Base-by-base conservation (phyloP, 306 rosid species). In the Castanea mollissima region DNA sequence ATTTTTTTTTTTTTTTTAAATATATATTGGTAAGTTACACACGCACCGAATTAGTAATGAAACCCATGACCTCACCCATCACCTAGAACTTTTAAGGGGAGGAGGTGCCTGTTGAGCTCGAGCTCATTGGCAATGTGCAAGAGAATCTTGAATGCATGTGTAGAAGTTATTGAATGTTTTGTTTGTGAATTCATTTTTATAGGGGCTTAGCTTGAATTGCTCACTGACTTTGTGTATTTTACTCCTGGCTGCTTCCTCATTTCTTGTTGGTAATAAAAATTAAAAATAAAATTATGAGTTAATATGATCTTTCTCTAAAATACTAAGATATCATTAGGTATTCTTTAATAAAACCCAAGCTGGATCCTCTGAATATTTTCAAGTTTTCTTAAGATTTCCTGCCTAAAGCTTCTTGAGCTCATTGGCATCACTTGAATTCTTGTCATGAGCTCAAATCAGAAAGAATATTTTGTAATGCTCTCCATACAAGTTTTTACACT, bases 401-500 rank as follows among this genome's bases (percentile, higher is more conserved):
- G 23, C 49, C 35, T 65, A 65, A 65, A 65, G 49, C 35, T 29
- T 65, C 49, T 9, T 65, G 71, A 6, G 71, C 23, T 15, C 71
- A 65, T 55, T 19, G 46, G 34, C 67, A 18, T 29, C 21, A 41
- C 58, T 29, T 71, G 76, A 78, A 76, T 83, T 41, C 74, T 79
- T 31, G 20, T 58, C 44, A 46, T 32, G 38, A 65, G 44, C 71
- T 65, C 5, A 19, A 7, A 65, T 65, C 23, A 32, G 35, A 32
- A 5, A 32, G 2, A 18, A 65, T 65, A 65, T 32, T 15, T 6
- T 21, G 23, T 32, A 12, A 65, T 44, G 51, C 25, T 65, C 11
- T 46, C 31, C 31, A 29, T 63, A 15, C 34, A 29, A 63, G 41
- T 29, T 21, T 29, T 27, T 29, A 15, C 44, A 29, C 34, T 0